Percentiles rank a stretch among this genome's conserved stretches.
phyloP scores from a whole-genome alignment of 352 stramenopile species.

The Phytophthora vignae region DNA sequence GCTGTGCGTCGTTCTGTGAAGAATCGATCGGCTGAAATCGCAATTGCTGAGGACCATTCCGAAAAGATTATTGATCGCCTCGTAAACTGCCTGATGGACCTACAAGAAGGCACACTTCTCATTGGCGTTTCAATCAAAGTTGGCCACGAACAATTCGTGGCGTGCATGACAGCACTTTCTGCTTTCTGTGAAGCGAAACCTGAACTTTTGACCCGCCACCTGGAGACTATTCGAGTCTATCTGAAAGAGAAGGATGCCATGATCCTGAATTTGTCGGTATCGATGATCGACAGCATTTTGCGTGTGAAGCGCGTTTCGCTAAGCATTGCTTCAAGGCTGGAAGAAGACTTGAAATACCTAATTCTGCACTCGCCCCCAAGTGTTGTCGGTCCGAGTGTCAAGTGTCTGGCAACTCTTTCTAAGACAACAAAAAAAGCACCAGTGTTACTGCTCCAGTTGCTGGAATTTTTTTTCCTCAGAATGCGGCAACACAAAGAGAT shows the following conservation, averaged over 20 bases:
- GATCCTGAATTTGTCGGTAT: constrained; percentile 68
- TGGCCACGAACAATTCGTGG: constrained; percentile 67
- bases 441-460: constrained; percentile 59
- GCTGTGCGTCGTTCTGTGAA: constrained; percentile 39
- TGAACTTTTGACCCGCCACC: constrained; percentile 57
- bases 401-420: constrained; percentile 74
- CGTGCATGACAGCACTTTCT: constrained; percentile 80
- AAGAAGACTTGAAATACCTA: constrained; percentile 71
- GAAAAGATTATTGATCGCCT: constrained; percentile 75
- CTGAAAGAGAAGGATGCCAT: constrained; percentile 67
- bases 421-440: constrained; percentile 50
- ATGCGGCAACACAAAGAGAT: constrained; percentile 58
- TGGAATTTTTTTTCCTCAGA: constrained; percentile 73
- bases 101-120: constrained; percentile 77
- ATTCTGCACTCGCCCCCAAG: constrained; percentile 78
- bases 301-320: constrained; percentile 59
- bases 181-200: constrained; percentile 81
- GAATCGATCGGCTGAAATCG: constrained; percentile 57
- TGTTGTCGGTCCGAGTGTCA: constrained; percentile 80
- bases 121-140: constrained; percentile 63
- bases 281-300: constrained; percentile 73
- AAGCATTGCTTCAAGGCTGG: constrained; percentile 51
- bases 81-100: constrained; percentile 66
- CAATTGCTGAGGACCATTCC: constrained; percentile 58
- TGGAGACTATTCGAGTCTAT: constrained; percentile 82